Evolutionary conservation across 148 eudicot species (phyloP), one percentile per base, ranked within the genome.

Genomic region (Rhododendron ferrugineum): DNA sequence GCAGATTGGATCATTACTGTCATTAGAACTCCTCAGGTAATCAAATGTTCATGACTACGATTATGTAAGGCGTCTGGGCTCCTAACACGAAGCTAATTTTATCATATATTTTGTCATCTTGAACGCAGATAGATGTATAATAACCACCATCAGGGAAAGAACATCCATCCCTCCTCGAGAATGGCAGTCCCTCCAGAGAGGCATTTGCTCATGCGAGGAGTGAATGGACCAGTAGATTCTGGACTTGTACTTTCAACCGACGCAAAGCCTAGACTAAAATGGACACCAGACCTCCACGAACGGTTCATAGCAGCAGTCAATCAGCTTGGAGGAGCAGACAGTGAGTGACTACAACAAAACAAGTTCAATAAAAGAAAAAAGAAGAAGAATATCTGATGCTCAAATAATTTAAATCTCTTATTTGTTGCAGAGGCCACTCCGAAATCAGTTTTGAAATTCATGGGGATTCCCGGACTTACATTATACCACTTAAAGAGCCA

Each of bases 251-350:
- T 94, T 64, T 95, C 98, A 66, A 95, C 98, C 18, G 98, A 95
- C 82, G 96, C 98, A 30, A 95, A 95, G 88, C 98, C 98, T 34
- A 90, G 98, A 88, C 88, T 95, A 54, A 95, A 94, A 91, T 95
- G 98, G 98, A 95, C 98, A 2, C 89, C 91, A n/a, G 96, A 95
- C 86, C 96, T 94, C 85, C 98, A 95, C 76, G 95, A 93, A 83
- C 89, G 98, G 46, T 95, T 95, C 84, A 90, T 93, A 40, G 98
- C 94, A 89, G 98, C 98, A 54, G 98, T 95, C 76, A 94, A 93
- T 88, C 98, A 94, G 85, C 91, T 95, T n/a, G 98, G 98, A 79
- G 98, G 98, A 86, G 96, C 98, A 85, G 98, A 95, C 79, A 95
- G 98, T 95, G 90, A 88, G 96, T 89, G 70, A 60, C 72, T 32